phyloP scores from a whole-genome alignment of 352 stramenopile genomes.

The Saprolegnia parasitica region DNA sequence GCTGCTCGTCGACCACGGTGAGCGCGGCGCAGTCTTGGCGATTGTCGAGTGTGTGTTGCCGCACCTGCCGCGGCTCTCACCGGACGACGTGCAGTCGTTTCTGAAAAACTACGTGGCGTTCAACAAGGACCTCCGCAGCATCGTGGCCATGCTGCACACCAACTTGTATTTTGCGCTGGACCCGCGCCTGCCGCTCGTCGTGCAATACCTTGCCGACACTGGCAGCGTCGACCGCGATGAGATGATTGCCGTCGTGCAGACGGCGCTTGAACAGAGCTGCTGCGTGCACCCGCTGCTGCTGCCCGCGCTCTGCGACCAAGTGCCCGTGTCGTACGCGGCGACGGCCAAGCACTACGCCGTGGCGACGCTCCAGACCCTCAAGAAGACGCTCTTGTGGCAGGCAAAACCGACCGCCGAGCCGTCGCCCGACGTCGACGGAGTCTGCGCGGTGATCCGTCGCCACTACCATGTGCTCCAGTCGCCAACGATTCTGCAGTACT shows the following conservation, averaged over 20 bases:
- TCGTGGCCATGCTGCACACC: conserved; percentile 13
- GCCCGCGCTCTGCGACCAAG: conserved; percentile 49
- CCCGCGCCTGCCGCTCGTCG: background rate
- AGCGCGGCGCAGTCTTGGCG: conserved; percentile 57
- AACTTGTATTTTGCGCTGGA: conserved; percentile 26
- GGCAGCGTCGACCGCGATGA: conserved; percentile 30
- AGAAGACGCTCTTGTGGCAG: background rate
- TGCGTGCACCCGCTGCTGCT: conserved; percentile 59
- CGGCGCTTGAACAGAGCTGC: conserved; percentile 68
- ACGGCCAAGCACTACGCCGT: conserved; percentile 15
- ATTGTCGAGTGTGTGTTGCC: conserved; percentile 73
- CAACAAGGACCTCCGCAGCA: conserved; percentile 18
- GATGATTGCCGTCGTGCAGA: conserved; percentile 61
- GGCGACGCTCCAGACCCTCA: conserved; percentile 14
- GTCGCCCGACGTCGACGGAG: background rate
- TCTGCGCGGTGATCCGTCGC: conserved; percentile 7
- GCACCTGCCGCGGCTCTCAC: conserved; percentile 38
- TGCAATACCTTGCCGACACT: conserved; percentile 16
- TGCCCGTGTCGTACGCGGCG: conserved; percentile 2
- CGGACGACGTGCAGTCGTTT: conserved; percentile 19
- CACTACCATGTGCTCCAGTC: conserved; percentile 10
- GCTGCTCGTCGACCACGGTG: conserved; percentile 58
- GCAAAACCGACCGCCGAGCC: background rate
- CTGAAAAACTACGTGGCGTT: conserved; percentile 24
- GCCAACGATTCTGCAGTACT: conserved; percentile 14